Conservation (phyloP, 495 filamentous ascomycete genomes). For the Sabuloglossum arenarium region DNA sequence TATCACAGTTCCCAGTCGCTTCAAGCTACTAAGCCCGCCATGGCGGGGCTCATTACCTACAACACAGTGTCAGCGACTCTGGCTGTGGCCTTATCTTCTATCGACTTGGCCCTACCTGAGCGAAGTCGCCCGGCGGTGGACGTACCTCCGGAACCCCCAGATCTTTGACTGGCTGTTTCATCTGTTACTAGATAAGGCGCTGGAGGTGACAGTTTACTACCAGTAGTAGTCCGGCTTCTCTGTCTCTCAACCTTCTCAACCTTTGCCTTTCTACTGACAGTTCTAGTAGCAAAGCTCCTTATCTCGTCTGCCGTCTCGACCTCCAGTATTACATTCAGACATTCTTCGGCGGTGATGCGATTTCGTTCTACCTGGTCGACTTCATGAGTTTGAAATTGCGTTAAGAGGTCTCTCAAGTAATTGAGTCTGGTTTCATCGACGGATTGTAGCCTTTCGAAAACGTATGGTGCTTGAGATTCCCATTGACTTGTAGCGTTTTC, state of each 20-base stretch:
- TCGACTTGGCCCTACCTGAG: background rate
- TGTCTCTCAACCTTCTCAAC: conserved; percentile 13
- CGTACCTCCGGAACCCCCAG: conserved; percentile 3
- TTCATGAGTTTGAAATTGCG: conserved; percentile 83
- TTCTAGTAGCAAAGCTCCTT: conserved; percentile 51
- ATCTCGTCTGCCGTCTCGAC: conserved; percentile 80
- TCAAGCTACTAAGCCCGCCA: conserved; percentile 30
- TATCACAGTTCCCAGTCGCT: conserved; percentile 64
- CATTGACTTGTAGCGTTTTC: conserved; percentile 67
- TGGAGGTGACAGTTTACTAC: conserved; percentile 19
- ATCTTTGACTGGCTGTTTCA: conserved; percentile 15
- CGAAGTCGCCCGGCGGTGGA: background rate
- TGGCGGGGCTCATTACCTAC: conserved; percentile 2
- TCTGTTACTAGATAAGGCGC: conserved; percentile 18
- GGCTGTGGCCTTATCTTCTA: background rate
- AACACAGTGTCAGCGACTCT: background rate
- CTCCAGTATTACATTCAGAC: conserved; percentile 68
- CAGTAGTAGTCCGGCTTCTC: conserved; percentile 22
- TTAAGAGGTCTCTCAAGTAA: conserved; percentile 78
- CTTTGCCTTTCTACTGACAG: conserved; percentile 13
- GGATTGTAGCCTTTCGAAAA: conserved; percentile 86
- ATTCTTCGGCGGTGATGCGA: conserved; percentile 56
- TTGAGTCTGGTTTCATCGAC: conserved; percentile 79
- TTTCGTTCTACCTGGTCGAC: conserved; percentile 67
- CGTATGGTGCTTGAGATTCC: conserved; percentile 88